Evolutionary conservation across 2,329 filamentous ascomycete genomes (phyloP).

Genomic region (Monilinia laxa): DNA sequence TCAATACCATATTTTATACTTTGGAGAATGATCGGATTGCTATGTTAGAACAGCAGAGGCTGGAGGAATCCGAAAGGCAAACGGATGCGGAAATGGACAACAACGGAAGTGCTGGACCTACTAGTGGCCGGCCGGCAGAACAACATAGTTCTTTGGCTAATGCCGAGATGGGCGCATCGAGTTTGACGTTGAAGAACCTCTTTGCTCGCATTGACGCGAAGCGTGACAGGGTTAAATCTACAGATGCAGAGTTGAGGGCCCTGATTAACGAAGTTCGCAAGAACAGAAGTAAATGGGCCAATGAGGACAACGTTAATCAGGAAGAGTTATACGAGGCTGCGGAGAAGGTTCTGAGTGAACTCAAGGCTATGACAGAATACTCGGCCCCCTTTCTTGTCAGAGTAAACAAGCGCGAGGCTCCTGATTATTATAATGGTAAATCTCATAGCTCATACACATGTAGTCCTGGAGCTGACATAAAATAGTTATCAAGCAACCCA

Average conservation of each 20-base stretch:
- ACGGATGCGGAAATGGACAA: constrained; percentile 92
- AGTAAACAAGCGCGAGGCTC: constrained; percentile 95
- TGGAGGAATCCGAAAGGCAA: constrained; percentile 94
- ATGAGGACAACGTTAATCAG: constrained; percentile 94
- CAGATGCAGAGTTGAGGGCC: constrained; percentile 86
- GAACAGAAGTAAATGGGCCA: constrained; percentile 98
- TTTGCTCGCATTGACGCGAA: constrained; percentile 95
- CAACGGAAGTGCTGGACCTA: constrained; percentile 53
- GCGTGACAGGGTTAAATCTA: constrained; percentile 83
- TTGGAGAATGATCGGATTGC: constrained; percentile 92
- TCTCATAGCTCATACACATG: constrained; percentile 27
- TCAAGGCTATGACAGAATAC: constrained; percentile 96
- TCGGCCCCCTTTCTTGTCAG: constrained; percentile 92
- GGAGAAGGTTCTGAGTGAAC: constrained; percentile 93
- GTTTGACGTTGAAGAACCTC: constrained; percentile 92
- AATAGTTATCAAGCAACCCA: constrained; percentile 90
- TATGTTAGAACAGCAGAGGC: constrained; percentile 95
- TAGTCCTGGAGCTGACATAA: constrained; percentile 41
- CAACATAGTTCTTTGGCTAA: constrained; percentile 88
- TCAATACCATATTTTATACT: constrained; percentile 92
- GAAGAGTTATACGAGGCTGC: constrained; percentile 96
- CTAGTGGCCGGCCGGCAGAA: constrained; percentile 53
- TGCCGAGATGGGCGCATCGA: constrained; percentile 93
- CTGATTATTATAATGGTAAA: constrained; percentile 90
- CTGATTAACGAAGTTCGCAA: constrained; percentile 97